Conservation (phyloP, 2,329 filamentous ascomycete species). For the Neonectria coccinea region DNA sequence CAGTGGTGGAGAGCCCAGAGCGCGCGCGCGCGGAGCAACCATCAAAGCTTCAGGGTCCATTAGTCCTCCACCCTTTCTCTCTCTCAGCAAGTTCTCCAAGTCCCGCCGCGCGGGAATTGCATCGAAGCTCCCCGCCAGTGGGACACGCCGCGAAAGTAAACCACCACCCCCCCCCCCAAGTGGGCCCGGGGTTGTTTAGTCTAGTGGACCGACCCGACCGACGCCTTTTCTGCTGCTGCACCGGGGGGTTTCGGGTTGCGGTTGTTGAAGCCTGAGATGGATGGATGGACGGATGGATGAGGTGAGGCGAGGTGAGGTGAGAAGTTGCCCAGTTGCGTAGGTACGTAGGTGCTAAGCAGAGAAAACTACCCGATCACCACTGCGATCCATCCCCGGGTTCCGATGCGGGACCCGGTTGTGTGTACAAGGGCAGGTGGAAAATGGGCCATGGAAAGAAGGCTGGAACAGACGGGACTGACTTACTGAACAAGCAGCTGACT, state of each 20-base stretch:
- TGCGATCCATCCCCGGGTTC: background rate
- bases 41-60: conserved; percentile 10
- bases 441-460: background rate
- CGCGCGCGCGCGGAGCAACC: conserved; percentile 11
- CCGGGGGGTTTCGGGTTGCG: conserved; percentile 6
- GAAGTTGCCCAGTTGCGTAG: background rate
- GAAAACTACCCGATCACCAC: background rate
- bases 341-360: background rate
- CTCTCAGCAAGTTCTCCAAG: background rate
- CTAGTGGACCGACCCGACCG: background rate
- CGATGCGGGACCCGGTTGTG: background rate
- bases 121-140: conserved; percentile 2
- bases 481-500: background rate
- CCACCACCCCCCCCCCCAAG: conserved; percentile 10
- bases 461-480: background rate
- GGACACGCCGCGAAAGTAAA: conserved; percentile 3
- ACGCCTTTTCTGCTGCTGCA: background rate
- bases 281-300: background rate
- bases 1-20: conserved; percentile 18
- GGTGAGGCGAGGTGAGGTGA: background rate
- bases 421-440: background rate
- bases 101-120: conserved; percentile 8
- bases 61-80: background rate
- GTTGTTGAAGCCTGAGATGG: background rate
- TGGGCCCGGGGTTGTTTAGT: conserved; percentile 10